phyloP scores from a whole-genome alignment of 345 rosid species.

The Firmiana major region DNA sequence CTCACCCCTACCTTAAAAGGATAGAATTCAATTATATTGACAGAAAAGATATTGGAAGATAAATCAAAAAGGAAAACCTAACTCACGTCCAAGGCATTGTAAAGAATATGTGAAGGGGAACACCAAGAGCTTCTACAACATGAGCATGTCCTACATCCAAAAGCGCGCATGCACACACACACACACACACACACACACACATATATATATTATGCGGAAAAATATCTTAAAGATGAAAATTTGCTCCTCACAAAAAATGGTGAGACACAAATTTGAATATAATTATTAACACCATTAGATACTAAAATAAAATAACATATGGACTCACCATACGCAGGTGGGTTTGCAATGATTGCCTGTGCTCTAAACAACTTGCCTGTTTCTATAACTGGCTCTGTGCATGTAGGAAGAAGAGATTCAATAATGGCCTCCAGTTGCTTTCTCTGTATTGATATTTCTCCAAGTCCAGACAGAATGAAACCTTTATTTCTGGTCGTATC shows the following conservation, averaged over 20 bases:
- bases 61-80: not conserved
- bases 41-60: not conserved
- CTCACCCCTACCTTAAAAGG: not conserved
- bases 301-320: constrained; percentile 9
- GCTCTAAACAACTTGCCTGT: constrained; percentile 73
- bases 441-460: constrained; percentile 84
- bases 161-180: too few species aligned
- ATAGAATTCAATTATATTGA: constrained; percentile 1
- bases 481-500: constrained; percentile 99
- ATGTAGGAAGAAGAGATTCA: constrained; percentile 93
- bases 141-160: constrained; percentile 81
- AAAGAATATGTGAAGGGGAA: constrained; percentile 96
- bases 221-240: not conserved
- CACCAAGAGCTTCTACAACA: constrained; percentile 96
- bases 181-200: too few species aligned
- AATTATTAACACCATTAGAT: constrained; percentile 2
- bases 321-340: constrained; percentile 88
- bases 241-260: not conserved
- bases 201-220: constrained; percentile 3
- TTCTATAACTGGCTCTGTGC: constrained; percentile 82
- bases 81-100: constrained; percentile 99
- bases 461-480: constrained; percentile 89
- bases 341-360: constrained; percentile 97
- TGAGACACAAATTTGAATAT: not conserved
- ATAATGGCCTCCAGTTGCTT: constrained; percentile 92